Conservation (phyloP, 31 red algal genomes). For the Pterothamnion heteromorphum region DNA sequence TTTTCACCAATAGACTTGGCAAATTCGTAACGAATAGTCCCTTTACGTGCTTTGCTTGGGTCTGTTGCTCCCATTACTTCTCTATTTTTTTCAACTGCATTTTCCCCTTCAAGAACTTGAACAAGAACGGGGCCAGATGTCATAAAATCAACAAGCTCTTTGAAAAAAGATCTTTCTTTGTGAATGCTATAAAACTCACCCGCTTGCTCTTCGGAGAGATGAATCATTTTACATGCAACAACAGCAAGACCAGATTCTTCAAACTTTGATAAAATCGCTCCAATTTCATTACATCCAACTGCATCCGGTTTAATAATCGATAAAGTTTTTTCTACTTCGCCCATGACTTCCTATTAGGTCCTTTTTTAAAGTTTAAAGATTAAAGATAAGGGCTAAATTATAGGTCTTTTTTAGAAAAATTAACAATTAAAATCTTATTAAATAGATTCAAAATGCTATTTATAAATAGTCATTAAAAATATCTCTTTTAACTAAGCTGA, state of each 20-base stretch:
- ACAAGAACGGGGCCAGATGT: conserved; percentile 80
- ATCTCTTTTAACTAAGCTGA: neutral
- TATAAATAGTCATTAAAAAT: too few species aligned
- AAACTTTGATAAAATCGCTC: conserved; percentile 77
- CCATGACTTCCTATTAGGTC: too few species aligned
- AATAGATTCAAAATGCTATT: too few species aligned
- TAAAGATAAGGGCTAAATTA: too few species aligned
- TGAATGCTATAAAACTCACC: conserved; percentile 74
- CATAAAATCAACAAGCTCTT: conserved; percentile 76
- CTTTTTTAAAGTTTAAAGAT: too few species aligned
- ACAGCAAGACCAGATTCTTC: conserved; percentile 76
- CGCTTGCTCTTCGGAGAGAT: conserved; percentile 60
- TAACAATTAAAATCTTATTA: too few species aligned
- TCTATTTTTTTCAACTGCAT: conserved; percentile 60
- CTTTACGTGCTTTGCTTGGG: conserved; percentile 61
- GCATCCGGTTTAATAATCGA: conserved; percentile 90
- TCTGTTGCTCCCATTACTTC: conserved; percentile 88
- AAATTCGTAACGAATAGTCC: conserved; percentile 87
- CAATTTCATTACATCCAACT: conserved; percentile 72
- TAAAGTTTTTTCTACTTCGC: conserved; percentile 63
- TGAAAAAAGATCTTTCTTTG: conserved; percentile 76
- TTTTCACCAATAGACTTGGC: conserved; percentile 38
- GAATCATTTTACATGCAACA: conserved; percentile 65
- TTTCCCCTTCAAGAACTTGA: conserved; percentile 89
- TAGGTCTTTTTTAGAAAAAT: too few species aligned